phyloP scores from a whole-genome alignment of 345 rosid species.

The Hibiscus trionum region DNA sequence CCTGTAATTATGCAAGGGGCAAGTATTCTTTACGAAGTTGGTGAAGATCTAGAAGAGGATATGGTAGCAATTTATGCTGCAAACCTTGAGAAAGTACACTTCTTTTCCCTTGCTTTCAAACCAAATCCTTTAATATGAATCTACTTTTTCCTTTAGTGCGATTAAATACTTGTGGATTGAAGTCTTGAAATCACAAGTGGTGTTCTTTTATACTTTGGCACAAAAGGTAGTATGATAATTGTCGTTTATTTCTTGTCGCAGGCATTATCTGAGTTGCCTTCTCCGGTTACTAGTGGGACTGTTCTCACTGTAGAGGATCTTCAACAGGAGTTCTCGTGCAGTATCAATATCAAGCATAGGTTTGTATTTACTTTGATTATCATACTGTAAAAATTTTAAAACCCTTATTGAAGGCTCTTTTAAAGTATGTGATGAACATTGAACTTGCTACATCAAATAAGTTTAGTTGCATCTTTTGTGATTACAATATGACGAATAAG shows the following conservation, averaged over 20 bases:
- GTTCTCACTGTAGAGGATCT: conserved; percentile 77
- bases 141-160: too few relatives aligned
- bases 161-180: too few relatives aligned
- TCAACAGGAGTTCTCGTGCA: conserved; percentile 82
- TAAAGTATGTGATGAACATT: too few relatives aligned
- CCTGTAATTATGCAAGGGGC: conserved; percentile 80
- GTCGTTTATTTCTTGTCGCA: conserved; percentile 19
- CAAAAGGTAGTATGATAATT: not conserved
- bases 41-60: conserved; percentile 85
- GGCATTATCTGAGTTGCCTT: conserved; percentile 63
- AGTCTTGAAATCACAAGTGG: not conserved
- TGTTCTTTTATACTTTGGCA: not conserved
- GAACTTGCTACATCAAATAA: too few relatives aligned
- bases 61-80: conserved; percentile 71
- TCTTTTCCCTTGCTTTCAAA: not conserved
- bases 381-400: not conserved
- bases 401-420: too few relatives aligned
- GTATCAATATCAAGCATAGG: conserved; percentile 83
- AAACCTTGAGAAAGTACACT: conserved; percentile 82
- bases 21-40: conserved; percentile 88
- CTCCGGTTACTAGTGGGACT: conserved; percentile 24
- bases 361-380: conserved; percentile 19
- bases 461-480: too few relatives aligned
- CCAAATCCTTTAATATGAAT: too few relatives aligned
- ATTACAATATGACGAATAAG: too few relatives aligned